Evolutionary conservation across 2,329 filamentous ascomycete species (phyloP), one percentile per base, ranked within the genome.

Genomic region (Raffaelea ambrosiae): DNA sequence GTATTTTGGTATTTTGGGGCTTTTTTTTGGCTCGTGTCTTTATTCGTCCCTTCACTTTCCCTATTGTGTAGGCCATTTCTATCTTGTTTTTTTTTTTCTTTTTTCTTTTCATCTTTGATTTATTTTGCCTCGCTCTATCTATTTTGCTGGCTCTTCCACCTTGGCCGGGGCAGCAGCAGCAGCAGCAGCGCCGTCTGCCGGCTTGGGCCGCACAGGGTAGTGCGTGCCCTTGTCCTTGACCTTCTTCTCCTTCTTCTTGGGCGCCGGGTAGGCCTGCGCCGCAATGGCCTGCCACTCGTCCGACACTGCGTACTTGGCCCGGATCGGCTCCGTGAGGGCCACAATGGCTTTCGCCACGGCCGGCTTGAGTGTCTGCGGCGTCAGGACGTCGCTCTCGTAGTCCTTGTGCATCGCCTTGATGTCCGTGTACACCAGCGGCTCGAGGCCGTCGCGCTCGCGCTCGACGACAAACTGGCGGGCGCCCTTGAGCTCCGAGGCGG

Each of bases 361-460:
- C n/a, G 83, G 77, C 71, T 98, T 97, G 46, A 97, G 73, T 13
- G 86, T 69, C 70, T 96, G 90, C 0, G 93, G 93, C 1, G 86
- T 88, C 52, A 95, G 76, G 54, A 86, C 74, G 61, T 97, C 91
- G 46, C 78, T 81, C 48, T 66, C 63, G 69, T 94, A 97, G 65
- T 96, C 91, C 16, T 83, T 78, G 54, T 88, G 81, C 61, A 97
- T 73, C 58, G 86, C 70, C 49, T 79, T 70, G 51, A 94, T 87
- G 49, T 78, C 69, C n/a, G 73, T 79, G 74, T 96, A 97, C 51
- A 89, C 74, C 31, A 95, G 69, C 1, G 88, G 81, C 60, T 93
- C 87, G 29, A 74, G 59, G 35, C 69, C 76, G 50, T 86, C 86
- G 55, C 80, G 71, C 60, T 73, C 63, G 58, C 83, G 73, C 53